Conservation (phyloP, 2,329 filamentous ascomycete species). For the Immersiporthe knoxdaviesiana region DNA sequence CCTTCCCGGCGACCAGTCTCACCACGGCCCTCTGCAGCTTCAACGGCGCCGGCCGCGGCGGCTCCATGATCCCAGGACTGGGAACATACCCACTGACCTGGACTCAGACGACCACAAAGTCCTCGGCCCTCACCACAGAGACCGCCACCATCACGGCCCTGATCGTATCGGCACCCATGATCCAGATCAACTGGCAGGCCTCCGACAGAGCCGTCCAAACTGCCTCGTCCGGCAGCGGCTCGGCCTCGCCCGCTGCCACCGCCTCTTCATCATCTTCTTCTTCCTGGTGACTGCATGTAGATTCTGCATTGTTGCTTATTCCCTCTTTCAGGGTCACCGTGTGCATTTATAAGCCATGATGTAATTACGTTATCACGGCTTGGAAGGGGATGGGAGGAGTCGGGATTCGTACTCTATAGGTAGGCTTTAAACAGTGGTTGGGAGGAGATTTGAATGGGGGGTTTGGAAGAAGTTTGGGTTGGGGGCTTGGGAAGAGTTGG, state of each 20-base stretch:
- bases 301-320: too few species aligned
- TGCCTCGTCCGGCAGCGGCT: not conserved
- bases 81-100: slow-evolving; percentile 1
- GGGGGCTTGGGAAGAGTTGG: too few species aligned
- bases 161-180: slow-evolving; percentile 16
- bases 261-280: not conserved
- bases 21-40: slow-evolving; percentile 9
- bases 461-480: too few species aligned
- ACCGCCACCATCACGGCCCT: slow-evolving; percentile 13
- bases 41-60: not conserved
- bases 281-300: not conserved
- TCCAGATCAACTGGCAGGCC: slow-evolving; percentile 22
- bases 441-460: too few species aligned
- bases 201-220: not conserved
- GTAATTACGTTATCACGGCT: too few species aligned
- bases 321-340: too few species aligned
- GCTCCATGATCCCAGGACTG: slow-evolving; percentile 1
- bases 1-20: not conserved
- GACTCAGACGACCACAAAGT: not conserved
- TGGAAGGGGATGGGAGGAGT: too few species aligned
- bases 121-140: not conserved
- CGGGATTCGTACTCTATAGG: too few species aligned
- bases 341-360: too few species aligned
- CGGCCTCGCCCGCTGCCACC: not conserved
- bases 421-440: too few species aligned